Conservation (phyloP, 805 yeast species). For the Wickerhamiella lipophila region DNA sequence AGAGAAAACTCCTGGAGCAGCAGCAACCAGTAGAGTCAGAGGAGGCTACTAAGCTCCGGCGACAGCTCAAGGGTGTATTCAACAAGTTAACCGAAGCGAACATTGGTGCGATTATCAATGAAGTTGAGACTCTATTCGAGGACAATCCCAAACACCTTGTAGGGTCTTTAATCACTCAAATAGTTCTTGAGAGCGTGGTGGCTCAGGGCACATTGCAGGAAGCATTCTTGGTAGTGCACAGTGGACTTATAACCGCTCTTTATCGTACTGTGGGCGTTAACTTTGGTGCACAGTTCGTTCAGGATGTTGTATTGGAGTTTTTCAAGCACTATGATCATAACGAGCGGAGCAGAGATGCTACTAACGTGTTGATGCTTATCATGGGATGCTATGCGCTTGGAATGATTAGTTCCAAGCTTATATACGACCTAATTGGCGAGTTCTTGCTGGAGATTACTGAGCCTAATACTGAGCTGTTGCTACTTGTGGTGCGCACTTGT, state of each 20-base stretch:
- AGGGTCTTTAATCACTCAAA: slow-evolving; percentile 51
- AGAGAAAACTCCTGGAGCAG: slow-evolving; percentile 40
- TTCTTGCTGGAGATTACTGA: slow-evolving; percentile 48
- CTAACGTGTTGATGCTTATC: slow-evolving; percentile 60
- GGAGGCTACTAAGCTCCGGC: slow-evolving; percentile 39
- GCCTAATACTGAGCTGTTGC: slow-evolving; percentile 59
- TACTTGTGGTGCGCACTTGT: slow-evolving; percentile 57
- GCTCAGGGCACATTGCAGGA: slow-evolving; percentile 60
- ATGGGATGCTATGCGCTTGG: slow-evolving; percentile 70
- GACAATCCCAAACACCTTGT: slow-evolving; percentile 69
- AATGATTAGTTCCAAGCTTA: slow-evolving; percentile 54
- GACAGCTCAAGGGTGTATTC: slow-evolving; percentile 65
- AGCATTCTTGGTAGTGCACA: slow-evolving; percentile 64
- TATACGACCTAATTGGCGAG: slow-evolving; percentile 59
- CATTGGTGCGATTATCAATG: slow-evolving; percentile 52
- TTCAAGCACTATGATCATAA: slow-evolving; percentile 27
- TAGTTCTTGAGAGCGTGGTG: slow-evolving; percentile 51
- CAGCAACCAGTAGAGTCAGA: slow-evolving; percentile 33
- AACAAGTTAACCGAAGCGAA: slow-evolving; percentile 87
- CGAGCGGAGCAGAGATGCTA: slow-evolving; percentile 34
- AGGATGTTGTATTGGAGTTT: slow-evolving; percentile 61
- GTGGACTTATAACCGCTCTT: slow-evolving; percentile 61
- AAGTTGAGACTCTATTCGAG: slow-evolving; percentile 49
- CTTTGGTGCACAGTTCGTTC: slow-evolving; percentile 78
- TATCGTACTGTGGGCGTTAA: slow-evolving; percentile 74